Evolutionary conservation across 2,329 filamentous ascomycete species (phyloP).

Genomic region (Colletotrichum neosansevieriae): DNA sequence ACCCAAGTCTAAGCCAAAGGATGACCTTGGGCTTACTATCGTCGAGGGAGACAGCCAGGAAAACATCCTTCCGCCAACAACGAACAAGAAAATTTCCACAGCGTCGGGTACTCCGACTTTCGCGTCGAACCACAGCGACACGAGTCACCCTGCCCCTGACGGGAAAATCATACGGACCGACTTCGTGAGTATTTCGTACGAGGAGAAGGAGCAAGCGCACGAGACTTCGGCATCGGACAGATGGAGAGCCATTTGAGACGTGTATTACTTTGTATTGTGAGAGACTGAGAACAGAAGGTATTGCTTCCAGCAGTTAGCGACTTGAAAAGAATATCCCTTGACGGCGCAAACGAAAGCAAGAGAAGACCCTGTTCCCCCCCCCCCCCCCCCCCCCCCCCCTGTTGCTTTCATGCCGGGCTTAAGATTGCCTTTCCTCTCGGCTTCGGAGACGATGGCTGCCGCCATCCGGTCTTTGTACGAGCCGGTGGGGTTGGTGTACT

Average conservation of each 20-base stretch:
- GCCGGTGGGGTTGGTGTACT: too few species aligned
- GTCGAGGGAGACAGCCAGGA: conserved; percentile 36
- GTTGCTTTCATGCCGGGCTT: too few species aligned
- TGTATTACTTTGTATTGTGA: too few species aligned
- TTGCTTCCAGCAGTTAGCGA: too few species aligned
- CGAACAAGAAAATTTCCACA: background rate
- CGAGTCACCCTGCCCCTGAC: background rate
- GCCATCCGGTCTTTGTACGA: too few species aligned
- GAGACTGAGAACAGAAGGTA: too few species aligned
- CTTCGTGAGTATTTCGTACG: conserved; percentile 9
- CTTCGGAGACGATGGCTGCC: too few species aligned
- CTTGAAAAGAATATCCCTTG: too few species aligned
- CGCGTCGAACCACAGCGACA: background rate
- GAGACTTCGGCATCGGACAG: background rate
- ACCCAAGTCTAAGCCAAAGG: conserved; percentile 8
- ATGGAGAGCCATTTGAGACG: background rate
- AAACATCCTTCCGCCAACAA: conserved; percentile 17
- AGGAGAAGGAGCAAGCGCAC: background rate
- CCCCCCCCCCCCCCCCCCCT: too few species aligned
- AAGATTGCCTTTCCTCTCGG: too few species aligned
- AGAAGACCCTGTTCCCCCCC: too few species aligned
- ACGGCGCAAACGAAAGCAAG: too few species aligned
- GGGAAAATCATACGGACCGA: background rate
- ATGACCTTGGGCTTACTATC: conserved; percentile 36
- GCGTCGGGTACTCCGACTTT: background rate